These are phyloP conservation scores for Tephrocybe sp. DNA, from an alignment of 768 basidiomycete genomes.

Conservation along the genomic window DNA sequence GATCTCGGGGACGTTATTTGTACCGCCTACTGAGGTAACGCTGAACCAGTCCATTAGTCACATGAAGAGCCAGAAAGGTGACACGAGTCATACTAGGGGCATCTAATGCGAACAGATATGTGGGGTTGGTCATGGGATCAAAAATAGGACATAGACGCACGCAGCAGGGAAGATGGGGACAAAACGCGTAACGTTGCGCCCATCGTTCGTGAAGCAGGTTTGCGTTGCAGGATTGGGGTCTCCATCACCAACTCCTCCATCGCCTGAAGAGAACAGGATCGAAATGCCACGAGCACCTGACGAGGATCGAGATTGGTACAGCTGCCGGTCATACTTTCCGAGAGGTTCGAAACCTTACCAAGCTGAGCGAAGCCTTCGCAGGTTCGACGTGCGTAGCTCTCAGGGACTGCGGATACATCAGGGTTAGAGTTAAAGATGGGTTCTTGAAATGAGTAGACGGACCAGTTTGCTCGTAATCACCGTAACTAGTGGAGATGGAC, in stretches of 20 bases:
- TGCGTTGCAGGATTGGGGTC: constrained; percentile 40
- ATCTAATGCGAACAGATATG: constrained; percentile 1
- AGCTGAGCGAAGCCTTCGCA: constrained; percentile 52
- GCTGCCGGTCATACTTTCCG: not conserved
- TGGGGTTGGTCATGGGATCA: not conserved
- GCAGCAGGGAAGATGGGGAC: constrained; percentile 49
- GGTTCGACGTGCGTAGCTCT: constrained; percentile 41
- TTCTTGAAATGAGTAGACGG: not conserved
- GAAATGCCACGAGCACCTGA: constrained; percentile 51
- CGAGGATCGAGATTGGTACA: not conserved
- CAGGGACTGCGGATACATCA: constrained; percentile 38
- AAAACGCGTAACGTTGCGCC: constrained; percentile 42
- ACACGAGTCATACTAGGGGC: constrained; percentile 6
- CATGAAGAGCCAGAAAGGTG: not conserved
- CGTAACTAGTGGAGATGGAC: constrained; percentile 67
- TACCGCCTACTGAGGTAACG: constrained; percentile 61
- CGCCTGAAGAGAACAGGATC: constrained; percentile 53
- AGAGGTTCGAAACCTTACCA: constrained; percentile 25
- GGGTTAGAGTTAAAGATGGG: constrained; percentile 15
- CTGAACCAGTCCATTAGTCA: constrained; percentile 24
- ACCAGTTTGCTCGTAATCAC: constrained; percentile 68
- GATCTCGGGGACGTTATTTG: constrained; percentile 44
- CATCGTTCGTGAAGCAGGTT: constrained; percentile 47
- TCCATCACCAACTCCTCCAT: constrained; percentile 55
- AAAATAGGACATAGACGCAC: constrained; percentile 23